Conservation (phyloP, 2,329 filamentous ascomycete genomes). For the Helotiales sp. region DNA sequence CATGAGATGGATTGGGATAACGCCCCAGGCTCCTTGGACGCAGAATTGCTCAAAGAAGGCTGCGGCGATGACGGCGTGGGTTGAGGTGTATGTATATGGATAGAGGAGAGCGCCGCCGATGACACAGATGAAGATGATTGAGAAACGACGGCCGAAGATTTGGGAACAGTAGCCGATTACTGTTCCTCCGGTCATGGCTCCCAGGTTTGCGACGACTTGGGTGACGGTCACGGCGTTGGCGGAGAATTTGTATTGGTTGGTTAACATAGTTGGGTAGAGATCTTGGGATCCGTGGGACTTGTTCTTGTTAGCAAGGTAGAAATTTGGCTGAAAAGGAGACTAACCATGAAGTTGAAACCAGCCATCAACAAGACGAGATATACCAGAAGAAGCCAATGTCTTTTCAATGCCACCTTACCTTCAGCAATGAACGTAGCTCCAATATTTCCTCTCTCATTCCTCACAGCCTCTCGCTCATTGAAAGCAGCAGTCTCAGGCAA, state of each 20-base stretch:
- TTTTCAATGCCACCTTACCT: constrained; percentile 74
- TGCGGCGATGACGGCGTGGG: constrained; percentile 67
- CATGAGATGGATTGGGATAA: constrained; percentile 72
- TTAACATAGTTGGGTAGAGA: constrained; percentile 60
- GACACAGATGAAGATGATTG: constrained; percentile 64
- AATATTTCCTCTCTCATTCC: constrained; percentile 59
- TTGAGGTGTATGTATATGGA: constrained; percentile 72
- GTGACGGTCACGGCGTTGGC: constrained; percentile 59
- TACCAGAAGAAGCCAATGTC: constrained; percentile 76
- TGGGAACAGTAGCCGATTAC: constrained; percentile 67
- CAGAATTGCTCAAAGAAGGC: constrained; percentile 85
- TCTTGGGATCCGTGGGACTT: constrained; percentile 44
- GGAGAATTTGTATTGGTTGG: constrained; percentile 51
- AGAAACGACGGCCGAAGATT: constrained; percentile 67
- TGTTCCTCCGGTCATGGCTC: constrained; percentile 68
- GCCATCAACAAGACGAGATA: constrained; percentile 88
- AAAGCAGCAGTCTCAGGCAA: constrained; percentile 80
- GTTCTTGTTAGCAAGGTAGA: neutral
- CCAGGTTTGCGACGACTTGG: constrained; percentile 71
- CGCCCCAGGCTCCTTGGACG: constrained; percentile 75
- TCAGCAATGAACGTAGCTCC: constrained; percentile 71
- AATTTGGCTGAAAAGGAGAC: constrained; percentile 50
- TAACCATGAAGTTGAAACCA: constrained; percentile 89
- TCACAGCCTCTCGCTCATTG: constrained; percentile 63
- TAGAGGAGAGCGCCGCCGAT: constrained; percentile 77